These are phyloP conservation scores for Saksenaea oblongispora DNA, from an alignment of 371 early-diverging fungal genomes.

Conservation along the genomic window DNA sequence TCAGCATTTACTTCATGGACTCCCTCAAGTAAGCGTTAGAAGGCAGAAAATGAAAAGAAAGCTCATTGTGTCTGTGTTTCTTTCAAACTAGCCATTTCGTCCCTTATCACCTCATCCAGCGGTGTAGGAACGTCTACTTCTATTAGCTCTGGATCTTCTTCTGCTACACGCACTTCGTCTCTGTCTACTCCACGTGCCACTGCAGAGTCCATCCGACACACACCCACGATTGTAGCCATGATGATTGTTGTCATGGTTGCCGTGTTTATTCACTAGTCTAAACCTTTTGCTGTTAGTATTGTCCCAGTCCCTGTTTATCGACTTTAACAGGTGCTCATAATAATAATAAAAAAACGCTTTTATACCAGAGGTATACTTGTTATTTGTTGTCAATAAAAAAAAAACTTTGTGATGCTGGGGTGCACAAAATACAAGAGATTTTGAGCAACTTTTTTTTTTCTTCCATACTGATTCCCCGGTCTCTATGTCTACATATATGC, in stretches of 20 bases:
- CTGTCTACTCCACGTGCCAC: background rate
- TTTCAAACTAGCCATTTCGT: background rate
- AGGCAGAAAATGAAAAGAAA: background rate
- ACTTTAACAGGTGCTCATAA: background rate
- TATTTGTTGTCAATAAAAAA: background rate
- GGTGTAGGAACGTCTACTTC: background rate
- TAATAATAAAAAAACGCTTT: background rate
- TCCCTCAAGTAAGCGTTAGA: too few relatives aligned
- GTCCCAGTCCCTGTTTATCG: background rate
- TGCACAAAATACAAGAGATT: background rate
- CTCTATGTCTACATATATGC: background rate
- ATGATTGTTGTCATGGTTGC: slow-evolving; percentile 3
- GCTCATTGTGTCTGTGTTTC: background rate
- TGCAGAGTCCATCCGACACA: background rate
- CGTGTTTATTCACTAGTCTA: background rate
- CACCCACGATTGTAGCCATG: background rate
- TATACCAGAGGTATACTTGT: background rate
- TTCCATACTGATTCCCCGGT: background rate
- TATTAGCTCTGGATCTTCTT: background rate
- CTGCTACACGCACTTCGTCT: background rate
- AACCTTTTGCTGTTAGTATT: background rate
- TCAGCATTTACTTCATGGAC: too few relatives aligned
- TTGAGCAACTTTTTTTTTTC: slow-evolving; percentile 7
- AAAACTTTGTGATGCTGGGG: background rate
- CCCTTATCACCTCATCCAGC: background rate